Base-by-base conservation (phyloP, 352 stramenopile genomes). In the Globisporangium carolinianum region DNA sequence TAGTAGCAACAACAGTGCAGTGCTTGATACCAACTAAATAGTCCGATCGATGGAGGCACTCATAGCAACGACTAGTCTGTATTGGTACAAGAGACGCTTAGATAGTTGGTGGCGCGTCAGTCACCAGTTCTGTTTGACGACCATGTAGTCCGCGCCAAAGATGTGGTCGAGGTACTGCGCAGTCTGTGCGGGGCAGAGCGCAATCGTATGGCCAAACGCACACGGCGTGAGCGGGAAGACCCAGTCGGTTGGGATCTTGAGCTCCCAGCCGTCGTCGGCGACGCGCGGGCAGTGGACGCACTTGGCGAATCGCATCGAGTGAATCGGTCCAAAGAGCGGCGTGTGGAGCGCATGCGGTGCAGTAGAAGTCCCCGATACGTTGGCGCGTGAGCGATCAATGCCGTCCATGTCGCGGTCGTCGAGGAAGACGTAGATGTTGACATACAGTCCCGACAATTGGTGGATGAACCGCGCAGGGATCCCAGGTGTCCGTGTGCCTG, bases 371-470 rank as follows among this genome's bases (percentile, higher is more conserved):
- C 0, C 24, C 24, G 24, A 32, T 3, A 3, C 24, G 24, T 32
- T 32, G 24, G 24, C 24, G 24, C 24, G 24, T 32, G 24, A 32
- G 24, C 24, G 24, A 32, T 56, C 45, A 1, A 15, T 50, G 24
- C 35, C 53, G 18, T 14, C 45, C 0, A 11, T 45, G 45, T 63
- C 42, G 10, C 49, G 35, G 32, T 45, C 56, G 49, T 69, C 62
- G 5, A 72, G 6, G 42, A 64, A 76, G 24, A 69, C 66, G 46
- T 70, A 74, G 39, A 76, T 56, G 42, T 76, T 58, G 47, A 56
- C 32, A 51, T 72, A 76, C 0, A 76, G 45, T 12, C 58, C 66
- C 4, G 60, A 70, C 6, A 45, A 32, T 12, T 17, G 46, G 47
- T 72, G 61, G n/a, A 71, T 53, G 36, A 73, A 51, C 0, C 65